Base-by-base conservation (phyloP, 305 asterid species). In the Solanum hybrid region DNA sequence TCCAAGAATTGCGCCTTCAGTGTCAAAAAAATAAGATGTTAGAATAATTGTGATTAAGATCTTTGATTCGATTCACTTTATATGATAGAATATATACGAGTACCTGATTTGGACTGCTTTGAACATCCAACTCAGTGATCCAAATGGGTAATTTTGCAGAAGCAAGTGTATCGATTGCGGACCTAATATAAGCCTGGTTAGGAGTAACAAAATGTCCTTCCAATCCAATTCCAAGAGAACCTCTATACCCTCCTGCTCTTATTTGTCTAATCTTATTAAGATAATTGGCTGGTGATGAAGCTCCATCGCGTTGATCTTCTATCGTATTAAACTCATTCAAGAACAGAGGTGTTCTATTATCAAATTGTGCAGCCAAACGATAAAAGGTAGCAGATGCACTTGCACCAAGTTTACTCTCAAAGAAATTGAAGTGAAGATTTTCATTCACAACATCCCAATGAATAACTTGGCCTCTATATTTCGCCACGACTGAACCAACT, bases 371-470 rank as follows among this genome's bases (percentile, higher is more conserved):
- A 10, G 93, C 94, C 88, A 5, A 4, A 86, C 80, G 5, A 87
- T 88, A 95, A 89, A 60, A 92, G 0, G 1, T 2, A 24, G 89
- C 16, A 0, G 98, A 93, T 3, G 92, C 92, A 8, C 3, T 36
- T 4, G 20, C 5, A 1, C 95, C 94, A 10, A 95, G 91, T 87
- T 87, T 94, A 82, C 89, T 79, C 91, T 95, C 98, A 3, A 91
- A 92, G 93, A 93, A 95, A 4, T 71, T 35, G 79, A 27, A 89
- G 29, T 95, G 97, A 42, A 95, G 10, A 40, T 95, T 95, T 91
- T 96, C 98, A 66, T 95, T 96, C 29, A 93, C 88, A 2, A 95
- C 98, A 75, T 96, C 99, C 98, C 99, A 96, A 10, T 94, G 96
- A 24, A 96, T 86, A 2, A 96, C 76, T 51, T 93, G 86, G 6